A percentile compares a stretch with the other conserved stretches of the same genome.
phyloP scores from a whole-genome alignment of 768 basidiomycete genomes.

The Russula sp. region DNA sequence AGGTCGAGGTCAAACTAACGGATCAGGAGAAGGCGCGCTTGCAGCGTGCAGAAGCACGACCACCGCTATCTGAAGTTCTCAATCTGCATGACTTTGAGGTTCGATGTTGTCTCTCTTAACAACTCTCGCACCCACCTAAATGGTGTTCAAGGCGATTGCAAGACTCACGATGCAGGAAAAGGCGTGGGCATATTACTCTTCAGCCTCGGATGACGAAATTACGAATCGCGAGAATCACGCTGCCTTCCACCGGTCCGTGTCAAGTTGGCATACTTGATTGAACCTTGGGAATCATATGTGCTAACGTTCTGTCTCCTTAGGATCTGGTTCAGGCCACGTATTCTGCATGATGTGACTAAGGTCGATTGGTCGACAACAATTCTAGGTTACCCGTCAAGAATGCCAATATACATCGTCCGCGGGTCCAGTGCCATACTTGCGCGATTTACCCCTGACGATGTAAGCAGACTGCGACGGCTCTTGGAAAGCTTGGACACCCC shows the following conservation, averaged over 20 bases:
- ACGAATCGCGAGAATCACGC: slow-evolving; percentile 84
- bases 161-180: slow-evolving; percentile 74
- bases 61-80: slow-evolving; percentile 70
- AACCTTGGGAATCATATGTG: too few species aligned
- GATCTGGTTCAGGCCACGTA: slow-evolving; percentile 31
- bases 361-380: slow-evolving; percentile 86
- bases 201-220: slow-evolving; percentile 95
- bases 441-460: neutral
- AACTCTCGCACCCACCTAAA: neutral
- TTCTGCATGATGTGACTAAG: slow-evolving; percentile 69
- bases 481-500: slow-evolving; percentile 92
- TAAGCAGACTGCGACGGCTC: slow-evolving; percentile 65
- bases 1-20: slow-evolving; percentile 54
- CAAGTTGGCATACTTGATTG: neutral
- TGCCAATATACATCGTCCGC: slow-evolving; percentile 77
- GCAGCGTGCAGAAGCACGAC: slow-evolving; percentile 52
- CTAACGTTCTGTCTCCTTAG: slow-evolving; percentile 8
- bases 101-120: slow-evolving; percentile 7
- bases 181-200: slow-evolving; percentile 95
- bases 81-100: slow-evolving; percentile 96
- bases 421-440: neutral
- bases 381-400: slow-evolving; percentile 62
- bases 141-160: slow-evolving; percentile 58
- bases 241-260: slow-evolving; percentile 73
- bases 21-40: slow-evolving; percentile 66